Conservation (phyloP, 345 rosid genomes). For the Gossypium bickii region DNA sequence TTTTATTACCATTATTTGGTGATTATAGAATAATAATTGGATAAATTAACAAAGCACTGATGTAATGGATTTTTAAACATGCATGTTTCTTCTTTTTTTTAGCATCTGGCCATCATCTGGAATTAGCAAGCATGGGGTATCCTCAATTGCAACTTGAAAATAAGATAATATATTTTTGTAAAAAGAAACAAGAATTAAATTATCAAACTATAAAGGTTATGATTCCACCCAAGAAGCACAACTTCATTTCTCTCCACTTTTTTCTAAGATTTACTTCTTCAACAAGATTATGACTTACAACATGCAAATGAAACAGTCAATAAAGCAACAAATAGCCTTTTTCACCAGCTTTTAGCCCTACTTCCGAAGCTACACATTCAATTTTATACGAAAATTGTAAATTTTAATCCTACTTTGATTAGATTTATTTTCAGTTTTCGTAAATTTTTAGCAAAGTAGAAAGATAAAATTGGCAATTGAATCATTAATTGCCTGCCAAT, state of each 20-base stretch:
- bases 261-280: neutral
- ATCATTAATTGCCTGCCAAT: too few relatives aligned
- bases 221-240: neutral
- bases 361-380: too few relatives aligned
- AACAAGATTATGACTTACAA: neutral
- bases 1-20: neutral
- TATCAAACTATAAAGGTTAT: neutral
- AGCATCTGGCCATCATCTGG: neutral
- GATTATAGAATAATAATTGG: neutral
- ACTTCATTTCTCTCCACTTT: neutral
- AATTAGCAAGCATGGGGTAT: neutral
- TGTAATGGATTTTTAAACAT: neutral
- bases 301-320: neutral
- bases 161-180: neutral
- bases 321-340: neutral
- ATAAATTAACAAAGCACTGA: neutral
- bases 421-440: too few relatives aligned
- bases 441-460: too few relatives aligned
- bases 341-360: neutral
- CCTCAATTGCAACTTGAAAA: neutral
- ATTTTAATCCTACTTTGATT: too few relatives aligned
- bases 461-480: too few relatives aligned
- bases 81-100: neutral
- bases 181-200: neutral
- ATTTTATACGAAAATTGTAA: too few relatives aligned